Base-by-base conservation (phyloP, 2,329 filamentous ascomycete species). In the Paraphoma chrysanthemicola region DNA sequence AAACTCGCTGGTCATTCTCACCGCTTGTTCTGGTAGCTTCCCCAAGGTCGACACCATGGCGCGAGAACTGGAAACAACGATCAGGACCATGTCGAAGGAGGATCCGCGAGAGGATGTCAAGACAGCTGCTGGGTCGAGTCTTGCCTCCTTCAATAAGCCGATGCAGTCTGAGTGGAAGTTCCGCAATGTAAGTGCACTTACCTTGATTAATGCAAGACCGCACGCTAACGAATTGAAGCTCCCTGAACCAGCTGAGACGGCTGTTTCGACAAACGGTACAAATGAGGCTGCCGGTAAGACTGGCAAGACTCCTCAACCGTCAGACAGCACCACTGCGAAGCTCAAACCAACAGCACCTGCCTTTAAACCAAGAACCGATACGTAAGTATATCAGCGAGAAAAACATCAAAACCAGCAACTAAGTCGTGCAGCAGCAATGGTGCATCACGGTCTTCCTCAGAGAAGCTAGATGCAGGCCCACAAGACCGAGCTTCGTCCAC, bases 11-110 rank as follows among this genome's bases (percentile, higher is more conserved):
- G 95, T 90, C 55, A 84, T 98, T 4, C 82, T 99, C 56, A 96
- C 95, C 73, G 85, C 87, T 10, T 84, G 97, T 46, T 85, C 92
- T 23, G 88, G 92, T 48, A 85, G 88, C 68, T 99, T 97, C 82
- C 96, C 95, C 4, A 90, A 89, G 14, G 87, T 98, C 55, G 92
- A 96, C 70, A 95, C 92, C 75, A 94, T 96, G 84, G 95, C 92
- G 33, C 83, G 85, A 31, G 81, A 84, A 36, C 83, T 90, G 64
- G 82, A 91, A 17, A 86, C 88, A 63, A 83, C 82, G n/a, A 88
- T 93, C 54, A 83, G 86, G 18, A 83, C 85, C 44, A 81, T 82
- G 80, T 59, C 84, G 83, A 60, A 82, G 85, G 50, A 62, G 49
- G 86, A 86, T 41, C 80, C 85, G 51, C 85, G 90, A 50, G 86